phyloP scores from a whole-genome alignment of 768 basidiomycete genomes.

The Strobilomyces dryophilus region DNA sequence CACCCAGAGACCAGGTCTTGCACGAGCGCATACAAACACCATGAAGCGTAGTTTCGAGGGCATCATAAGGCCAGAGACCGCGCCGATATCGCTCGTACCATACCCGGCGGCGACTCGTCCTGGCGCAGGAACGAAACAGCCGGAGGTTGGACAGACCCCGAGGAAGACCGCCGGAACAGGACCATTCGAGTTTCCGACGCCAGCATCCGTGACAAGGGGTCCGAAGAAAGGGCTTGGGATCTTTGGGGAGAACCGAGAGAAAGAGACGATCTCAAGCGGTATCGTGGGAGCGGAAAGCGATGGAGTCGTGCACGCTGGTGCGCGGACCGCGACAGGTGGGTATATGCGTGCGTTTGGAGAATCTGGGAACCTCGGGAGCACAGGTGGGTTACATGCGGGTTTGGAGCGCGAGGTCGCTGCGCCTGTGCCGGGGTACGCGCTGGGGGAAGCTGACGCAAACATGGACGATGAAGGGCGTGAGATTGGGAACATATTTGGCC shows the following conservation, averaged over 20 bases:
- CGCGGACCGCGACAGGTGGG: slow-evolving; percentile 8
- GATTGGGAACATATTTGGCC: slow-evolving; percentile 4
- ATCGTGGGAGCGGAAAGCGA: slow-evolving; percentile 3
- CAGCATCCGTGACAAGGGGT: slow-evolving; percentile 12
- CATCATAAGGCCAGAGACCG: slow-evolving; percentile 17
- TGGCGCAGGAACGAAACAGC: slow-evolving; percentile 1
- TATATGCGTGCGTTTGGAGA: slow-evolving; percentile 24
- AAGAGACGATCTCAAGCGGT: not conserved
- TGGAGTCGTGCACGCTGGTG: not conserved
- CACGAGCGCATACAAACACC: not conserved
- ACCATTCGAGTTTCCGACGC: slow-evolving; percentile 16
- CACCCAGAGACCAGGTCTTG: slow-evolving; percentile 5
- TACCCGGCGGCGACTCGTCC: slow-evolving; percentile 11
- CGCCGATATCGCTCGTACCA: slow-evolving; percentile 23
- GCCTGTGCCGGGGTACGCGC: slow-evolving; percentile 18
- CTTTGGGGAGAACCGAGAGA: slow-evolving; percentile 3
- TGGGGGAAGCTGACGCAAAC: not conserved
- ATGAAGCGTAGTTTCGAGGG: slow-evolving; percentile 24
- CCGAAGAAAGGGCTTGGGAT: slow-evolving; percentile 7
- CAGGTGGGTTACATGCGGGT: not conserved
- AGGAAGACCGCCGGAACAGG: slow-evolving; percentile 10
- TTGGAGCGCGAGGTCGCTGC: slow-evolving; percentile 12
- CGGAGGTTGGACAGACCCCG: slow-evolving; percentile 15
- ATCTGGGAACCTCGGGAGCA: not conserved
- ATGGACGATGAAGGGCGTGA: not conserved